Base-by-base conservation (phyloP, 345 rosid species). In the Eucalyptus cladocalyx region DNA sequence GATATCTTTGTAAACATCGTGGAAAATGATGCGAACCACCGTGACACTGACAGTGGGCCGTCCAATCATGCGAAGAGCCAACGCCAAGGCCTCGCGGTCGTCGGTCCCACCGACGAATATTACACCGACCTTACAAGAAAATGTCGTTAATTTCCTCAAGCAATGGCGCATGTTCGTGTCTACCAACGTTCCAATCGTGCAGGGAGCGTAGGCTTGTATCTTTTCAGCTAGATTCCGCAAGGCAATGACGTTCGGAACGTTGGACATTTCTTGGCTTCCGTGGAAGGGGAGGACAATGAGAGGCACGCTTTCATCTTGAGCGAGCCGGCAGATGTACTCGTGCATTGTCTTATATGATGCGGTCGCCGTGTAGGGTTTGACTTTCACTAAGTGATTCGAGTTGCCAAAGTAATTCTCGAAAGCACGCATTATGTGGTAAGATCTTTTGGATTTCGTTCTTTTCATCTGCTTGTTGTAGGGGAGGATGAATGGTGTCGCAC, bases 81-180 rank as follows among this genome's bases (percentile, higher is more conserved):
- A 62, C 18, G 94, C 23, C 80, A 91, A 54, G 23, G 93, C 93
- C 86, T 93, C 94, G 3, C 92, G 89, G 67, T 93, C 94, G 47
- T 91, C 91, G 14, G 58, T 47, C 6, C 95, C 93, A 3, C 93
- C 91, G 3, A 90, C 11, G 88, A 94, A 93, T 19, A 93, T 9
- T 21, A 90, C 88, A 5, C 81, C 91, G 12, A 91, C 54, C 7
- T 72, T 83, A 50, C 30, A 90, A 45, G 89, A 87, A 56, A 87
- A 47, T 34, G 40, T 53, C 3, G 49, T 18, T 21, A 47, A 10
- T 2, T 69, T 9, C 7, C 8, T 89, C 50, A 50, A 3, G 80
- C 32, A 23, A 18, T 34, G 14, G 15, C 17, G 62, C 23, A 89
- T 56, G 18, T 91, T 89, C 34, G 60, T 88, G 11, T 91, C 91